These are phyloP conservation scores for Penicillium turbatum DNA, from an alignment of 495 filamentous ascomycete species.

Conservation along the genomic window DNA sequence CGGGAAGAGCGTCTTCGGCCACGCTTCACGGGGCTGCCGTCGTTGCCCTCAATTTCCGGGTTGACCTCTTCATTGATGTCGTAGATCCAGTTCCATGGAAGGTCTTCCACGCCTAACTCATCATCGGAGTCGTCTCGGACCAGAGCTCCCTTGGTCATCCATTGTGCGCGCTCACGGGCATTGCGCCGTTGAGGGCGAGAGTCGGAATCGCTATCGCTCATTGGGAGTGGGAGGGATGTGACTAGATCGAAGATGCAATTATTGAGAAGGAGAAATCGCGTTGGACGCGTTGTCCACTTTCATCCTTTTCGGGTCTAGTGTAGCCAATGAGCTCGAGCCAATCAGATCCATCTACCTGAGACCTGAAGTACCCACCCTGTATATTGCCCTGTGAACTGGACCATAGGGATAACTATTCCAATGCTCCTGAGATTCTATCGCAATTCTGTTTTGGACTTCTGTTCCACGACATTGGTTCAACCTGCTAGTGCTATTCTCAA, in stretches of 20 bases:
- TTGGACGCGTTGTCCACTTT: conserved; percentile 42
- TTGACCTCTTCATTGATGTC: conserved; percentile 31
- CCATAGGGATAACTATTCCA: too few species aligned
- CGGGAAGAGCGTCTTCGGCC: conserved; percentile 31
- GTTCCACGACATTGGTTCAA: too few species aligned
- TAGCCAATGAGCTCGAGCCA: conserved; percentile 1
- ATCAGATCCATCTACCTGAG: conserved; percentile 2
- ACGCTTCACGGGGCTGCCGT: conserved; percentile 25
- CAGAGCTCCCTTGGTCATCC: conserved; percentile 62
- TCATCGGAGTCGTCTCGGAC: conserved; percentile 85
- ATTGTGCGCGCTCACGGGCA: conserved; percentile 50
- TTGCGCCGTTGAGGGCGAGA: conserved; percentile 14
- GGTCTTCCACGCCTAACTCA: conserved; percentile 78
- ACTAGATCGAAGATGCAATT: conserved; percentile 4
- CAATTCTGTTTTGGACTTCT: too few species aligned
- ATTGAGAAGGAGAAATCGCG: conserved; percentile 16
- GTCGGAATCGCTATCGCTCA: conserved; percentile 17
- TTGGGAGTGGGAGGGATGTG: neutral
- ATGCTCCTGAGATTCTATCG: too few species aligned
- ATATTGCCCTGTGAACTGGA: too few species aligned
- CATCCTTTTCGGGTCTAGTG: conserved; percentile 32
- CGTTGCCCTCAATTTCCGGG: conserved; percentile 18
- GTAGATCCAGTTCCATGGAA: conserved; percentile 94
- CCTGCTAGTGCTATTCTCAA: too few species aligned
- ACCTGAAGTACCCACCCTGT: neutral